phyloP scores from a whole-genome alignment of 176 grass and related monocot species.

The Triticum monococcum region DNA sequence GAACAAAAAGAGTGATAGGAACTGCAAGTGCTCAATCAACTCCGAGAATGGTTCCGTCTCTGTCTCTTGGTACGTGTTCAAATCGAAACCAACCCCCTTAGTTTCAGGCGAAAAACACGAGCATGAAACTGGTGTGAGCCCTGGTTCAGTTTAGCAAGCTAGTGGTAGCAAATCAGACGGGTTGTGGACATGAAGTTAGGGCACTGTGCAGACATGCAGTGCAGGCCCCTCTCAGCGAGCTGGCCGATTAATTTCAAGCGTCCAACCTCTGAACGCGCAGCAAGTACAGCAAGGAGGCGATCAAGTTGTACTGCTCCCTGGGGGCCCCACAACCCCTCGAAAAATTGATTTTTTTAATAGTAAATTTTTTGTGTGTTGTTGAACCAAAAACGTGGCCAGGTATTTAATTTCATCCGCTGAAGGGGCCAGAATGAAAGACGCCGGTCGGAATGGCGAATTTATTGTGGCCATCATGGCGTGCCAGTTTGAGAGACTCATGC shows the following conservation, averaged over 20 bases:
- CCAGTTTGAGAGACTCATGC: neutral
- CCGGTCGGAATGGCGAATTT: neutral
- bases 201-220: neutral
- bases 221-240: neutral
- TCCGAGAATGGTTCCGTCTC: neutral
- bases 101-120: neutral
- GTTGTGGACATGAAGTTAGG: slow-evolving; percentile 1
- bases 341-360: no score
- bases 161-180: neutral
- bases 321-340: no score
- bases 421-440: neutral
- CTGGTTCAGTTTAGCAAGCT: neutral
- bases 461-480: neutral
- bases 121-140: neutral
- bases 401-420: neutral
- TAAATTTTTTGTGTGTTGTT: no score
- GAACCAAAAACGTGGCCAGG: neutral
- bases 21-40: neutral
- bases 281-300: neutral
- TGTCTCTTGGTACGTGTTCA: neutral
- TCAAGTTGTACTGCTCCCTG: neutral
- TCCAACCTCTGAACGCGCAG: slow-evolving; percentile 16
- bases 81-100: neutral
- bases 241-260: slow-evolving; percentile 20
- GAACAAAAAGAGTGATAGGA: neutral